These are phyloP conservation scores for Periconia macrospinosa DNA, from an alignment of 2,329 filamentous ascomycete genomes.

Conservation along the genomic window DNA sequence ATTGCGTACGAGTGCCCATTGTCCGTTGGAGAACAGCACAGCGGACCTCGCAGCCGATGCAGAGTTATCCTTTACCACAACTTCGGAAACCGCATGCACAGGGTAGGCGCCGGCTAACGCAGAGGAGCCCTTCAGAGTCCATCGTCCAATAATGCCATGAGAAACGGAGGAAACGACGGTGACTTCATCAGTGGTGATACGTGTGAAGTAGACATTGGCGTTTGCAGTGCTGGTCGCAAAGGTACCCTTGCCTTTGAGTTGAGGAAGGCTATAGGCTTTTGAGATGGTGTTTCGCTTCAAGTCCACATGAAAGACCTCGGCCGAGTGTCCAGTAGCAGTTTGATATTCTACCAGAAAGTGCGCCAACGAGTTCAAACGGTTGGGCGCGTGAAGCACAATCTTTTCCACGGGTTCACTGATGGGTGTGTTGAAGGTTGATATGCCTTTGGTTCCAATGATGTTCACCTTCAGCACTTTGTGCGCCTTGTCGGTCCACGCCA, in stretches of 20 bases:
- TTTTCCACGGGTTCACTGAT: slow-evolving; percentile 49
- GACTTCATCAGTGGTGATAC: slow-evolving; percentile 74
- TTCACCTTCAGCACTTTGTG: slow-evolving; percentile 69
- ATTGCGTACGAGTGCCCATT: slow-evolving; percentile 85
- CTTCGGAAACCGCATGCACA: slow-evolving; percentile 76
- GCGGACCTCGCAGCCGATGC: slow-evolving; percentile 79
- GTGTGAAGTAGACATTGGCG: slow-evolving; percentile 86
- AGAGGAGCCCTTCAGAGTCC: slow-evolving; percentile 59
- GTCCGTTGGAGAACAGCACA: slow-evolving; percentile 63
- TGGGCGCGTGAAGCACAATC: slow-evolving; percentile 72
- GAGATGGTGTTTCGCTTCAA: slow-evolving; percentile 67
- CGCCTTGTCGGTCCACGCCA: slow-evolving; percentile 72
- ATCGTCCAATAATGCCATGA: slow-evolving; percentile 74
- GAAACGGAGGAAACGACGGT: slow-evolving; percentile 75
- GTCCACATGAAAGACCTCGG: slow-evolving; percentile 83
- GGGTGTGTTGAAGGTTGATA: slow-evolving; percentile 49
- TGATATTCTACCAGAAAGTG: slow-evolving; percentile 86
- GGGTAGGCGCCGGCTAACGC: slow-evolving; percentile 43
- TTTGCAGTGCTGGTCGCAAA: slow-evolving; percentile 78
- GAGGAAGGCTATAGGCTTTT: slow-evolving; percentile 81
- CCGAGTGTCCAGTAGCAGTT: slow-evolving; percentile 72
- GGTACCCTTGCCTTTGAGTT: slow-evolving; percentile 68
- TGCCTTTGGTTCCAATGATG: slow-evolving; percentile 59
- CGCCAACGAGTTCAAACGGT: slow-evolving; percentile 68
- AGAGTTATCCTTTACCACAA: slow-evolving; percentile 69